Evolutionary conservation across 2,329 filamentous ascomycete species (phyloP).

Genomic region (Trichoderma semiorbis): DNA sequence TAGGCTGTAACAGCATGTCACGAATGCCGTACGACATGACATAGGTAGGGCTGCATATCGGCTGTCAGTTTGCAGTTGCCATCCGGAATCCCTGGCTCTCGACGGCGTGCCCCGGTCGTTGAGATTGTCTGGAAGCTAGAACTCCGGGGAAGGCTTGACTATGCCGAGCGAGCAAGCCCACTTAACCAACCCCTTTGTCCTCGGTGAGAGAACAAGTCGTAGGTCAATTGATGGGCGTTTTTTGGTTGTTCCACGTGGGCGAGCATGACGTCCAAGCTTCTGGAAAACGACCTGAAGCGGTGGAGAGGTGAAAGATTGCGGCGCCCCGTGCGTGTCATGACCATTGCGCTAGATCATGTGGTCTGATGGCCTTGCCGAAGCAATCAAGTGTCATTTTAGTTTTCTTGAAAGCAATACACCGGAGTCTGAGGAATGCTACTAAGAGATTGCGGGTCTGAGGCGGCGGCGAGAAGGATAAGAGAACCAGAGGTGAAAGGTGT

Average conservation of each 20-base stretch:
- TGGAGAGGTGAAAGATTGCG: neutral
- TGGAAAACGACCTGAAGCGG: neutral
- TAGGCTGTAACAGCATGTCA: neutral
- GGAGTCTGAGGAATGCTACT: neutral
- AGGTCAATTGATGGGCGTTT: neutral
- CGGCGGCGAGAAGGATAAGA: neutral
- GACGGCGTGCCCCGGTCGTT: constrained; percentile 1
- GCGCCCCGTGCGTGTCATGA: neutral
- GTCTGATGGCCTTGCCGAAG: neutral
- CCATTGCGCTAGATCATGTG: neutral
- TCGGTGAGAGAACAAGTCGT: constrained; percentile 13
- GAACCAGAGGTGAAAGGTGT: neutral
- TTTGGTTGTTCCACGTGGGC: constrained; percentile 3
- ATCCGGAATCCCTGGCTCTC: neutral
- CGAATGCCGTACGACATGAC: constrained; percentile 2
- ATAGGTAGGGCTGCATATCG: constrained; percentile 11
- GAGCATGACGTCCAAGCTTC: constrained; percentile 3
- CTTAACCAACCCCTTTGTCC: neutral
- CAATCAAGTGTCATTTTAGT: neutral
- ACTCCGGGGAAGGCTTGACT: constrained; percentile 3
- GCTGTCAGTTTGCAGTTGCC: neutral
- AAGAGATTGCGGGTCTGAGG: neutral
- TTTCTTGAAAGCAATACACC: neutral
- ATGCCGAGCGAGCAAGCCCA: neutral
- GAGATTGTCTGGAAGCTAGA: neutral